A percentile compares a stretch with the other conserved stretches of the same genome.
Conservation (phyloP, 176 grass and related monocot genomes). For the Eleusine coracana region DNA sequence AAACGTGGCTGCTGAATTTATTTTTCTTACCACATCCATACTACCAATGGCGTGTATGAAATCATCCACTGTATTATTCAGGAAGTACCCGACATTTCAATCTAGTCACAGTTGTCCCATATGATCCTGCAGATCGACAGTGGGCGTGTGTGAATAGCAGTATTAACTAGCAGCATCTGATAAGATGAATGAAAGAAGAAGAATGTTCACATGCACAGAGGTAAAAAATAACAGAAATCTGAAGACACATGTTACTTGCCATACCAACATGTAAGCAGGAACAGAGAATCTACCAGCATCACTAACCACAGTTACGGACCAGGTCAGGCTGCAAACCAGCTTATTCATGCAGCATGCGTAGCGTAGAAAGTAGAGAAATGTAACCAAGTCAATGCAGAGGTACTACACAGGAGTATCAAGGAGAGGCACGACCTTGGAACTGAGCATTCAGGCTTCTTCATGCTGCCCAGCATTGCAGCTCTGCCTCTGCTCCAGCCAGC, state of each 20-base stretch:
- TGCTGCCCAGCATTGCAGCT: not conserved
- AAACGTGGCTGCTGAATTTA: not conserved
- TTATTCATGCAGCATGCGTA: not conserved
- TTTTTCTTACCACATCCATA: not conserved
- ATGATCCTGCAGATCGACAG: too few species aligned
- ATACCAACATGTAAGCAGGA: not conserved
- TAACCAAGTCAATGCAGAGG: not conserved
- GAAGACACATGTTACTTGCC: not conserved
- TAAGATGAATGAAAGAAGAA: not conserved
- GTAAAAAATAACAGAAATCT: not conserved
- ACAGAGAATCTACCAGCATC: not conserved
- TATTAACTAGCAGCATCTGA: too few species aligned
- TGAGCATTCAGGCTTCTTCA: not conserved
- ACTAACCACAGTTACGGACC: not conserved
- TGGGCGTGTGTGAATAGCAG: too few species aligned
- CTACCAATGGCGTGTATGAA: not conserved
- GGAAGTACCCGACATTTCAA: not conserved
- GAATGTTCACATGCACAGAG: not conserved
- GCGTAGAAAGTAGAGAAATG: not conserved
- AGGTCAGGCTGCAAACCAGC: not conserved
- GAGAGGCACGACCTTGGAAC: not conserved
- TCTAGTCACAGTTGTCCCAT: not conserved
- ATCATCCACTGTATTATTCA: not conserved
- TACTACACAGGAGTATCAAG: not conserved
- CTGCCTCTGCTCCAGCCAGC: not conserved